Percentiles rank a stretch among this genome's conserved stretches.
These are phyloP conservation scores for Botrytis aclada DNA, from an alignment of 2,329 filamentous ascomycete genomes.

Conservation along the genomic window DNA sequence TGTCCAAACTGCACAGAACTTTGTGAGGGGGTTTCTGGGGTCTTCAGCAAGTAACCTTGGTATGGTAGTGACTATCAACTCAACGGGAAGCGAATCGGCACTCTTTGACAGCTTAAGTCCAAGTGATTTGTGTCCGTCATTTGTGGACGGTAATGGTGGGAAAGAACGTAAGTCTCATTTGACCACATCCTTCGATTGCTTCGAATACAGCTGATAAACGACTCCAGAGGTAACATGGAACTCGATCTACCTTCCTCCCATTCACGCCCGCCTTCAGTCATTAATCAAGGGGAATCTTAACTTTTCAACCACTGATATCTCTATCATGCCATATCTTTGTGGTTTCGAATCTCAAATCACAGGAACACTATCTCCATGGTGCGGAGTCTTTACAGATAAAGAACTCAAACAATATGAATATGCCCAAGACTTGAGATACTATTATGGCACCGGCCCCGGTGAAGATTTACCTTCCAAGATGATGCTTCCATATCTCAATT, in stretches of 20 bases:
- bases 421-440: conserved; percentile 65
- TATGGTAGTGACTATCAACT: conserved; percentile 56
- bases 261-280: neutral
- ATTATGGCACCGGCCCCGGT: conserved; percentile 60
- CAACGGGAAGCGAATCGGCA: conserved; percentile 48
- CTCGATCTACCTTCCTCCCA: conserved; percentile 12
- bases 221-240: conserved; percentile 2
- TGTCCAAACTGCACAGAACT: conserved; percentile 59
- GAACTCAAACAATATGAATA: conserved; percentile 66
- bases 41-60: conserved; percentile 52
- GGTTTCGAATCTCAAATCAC: conserved; percentile 68
- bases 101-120: conserved; percentile 62
- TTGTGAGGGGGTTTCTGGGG: conserved; percentile 59
- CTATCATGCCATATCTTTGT: conserved; percentile 64
- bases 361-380: conserved; percentile 59
- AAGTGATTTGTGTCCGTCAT: conserved; percentile 61
- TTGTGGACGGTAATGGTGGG: conserved; percentile 52
- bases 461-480: conserved; percentile 52
- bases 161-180: conserved; percentile 36
- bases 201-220: neutral
- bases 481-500: conserved; percentile 60
- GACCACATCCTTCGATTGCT: neutral
- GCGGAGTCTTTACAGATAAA: conserved; percentile 57
- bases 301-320: conserved; percentile 52
- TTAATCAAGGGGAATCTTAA: conserved; percentile 47